Evolutionary conservation across 75 land plant genomes (phyloP).

Genomic region (Pseudotsuga menziesii): DNA sequence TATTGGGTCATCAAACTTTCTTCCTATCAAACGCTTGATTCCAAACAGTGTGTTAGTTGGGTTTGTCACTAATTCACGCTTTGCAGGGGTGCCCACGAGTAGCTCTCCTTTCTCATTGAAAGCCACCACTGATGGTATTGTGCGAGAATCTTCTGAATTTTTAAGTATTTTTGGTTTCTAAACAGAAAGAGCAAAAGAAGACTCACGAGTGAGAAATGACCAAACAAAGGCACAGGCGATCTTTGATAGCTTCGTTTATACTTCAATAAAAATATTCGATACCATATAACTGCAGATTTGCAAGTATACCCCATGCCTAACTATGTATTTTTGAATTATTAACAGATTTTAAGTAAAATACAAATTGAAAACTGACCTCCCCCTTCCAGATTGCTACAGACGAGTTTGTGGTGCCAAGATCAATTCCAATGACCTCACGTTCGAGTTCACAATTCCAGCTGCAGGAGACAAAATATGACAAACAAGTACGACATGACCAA

Average conservation of each 20-base stretch:
- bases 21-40: slow-evolving; percentile 65
- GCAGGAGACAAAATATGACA: slow-evolving; percentile 4
- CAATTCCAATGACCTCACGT: slow-evolving; percentile 54
- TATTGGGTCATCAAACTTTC: slow-evolving; percentile 64
- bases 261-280: background rate
- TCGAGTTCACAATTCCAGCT: slow-evolving; percentile 56
- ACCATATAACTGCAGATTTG: background rate
- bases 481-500: background rate
- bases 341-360: background rate
- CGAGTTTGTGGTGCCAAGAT: slow-evolving; percentile 53
- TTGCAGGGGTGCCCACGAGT: slow-evolving; percentile 64
- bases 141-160: slow-evolving; percentile 58
- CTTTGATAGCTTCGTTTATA: background rate
- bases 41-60: slow-evolving; percentile 63
- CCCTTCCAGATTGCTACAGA: slow-evolving; percentile 61
- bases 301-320: background rate
- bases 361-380: slow-evolving; percentile 27
- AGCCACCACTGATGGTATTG: slow-evolving; percentile 80
- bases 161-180: slow-evolving; percentile 58
- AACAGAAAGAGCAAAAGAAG: slow-evolving; percentile 8
- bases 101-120: slow-evolving; percentile 55
- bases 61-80: slow-evolving; percentile 67
- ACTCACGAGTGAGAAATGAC: background rate
- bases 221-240: background rate
- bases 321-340: background rate